Percentiles rank a stretch among this genome's conserved stretches.
Conservation (phyloP, 2,329 filamentous ascomycete genomes). For the Amphichorda felina region DNA sequence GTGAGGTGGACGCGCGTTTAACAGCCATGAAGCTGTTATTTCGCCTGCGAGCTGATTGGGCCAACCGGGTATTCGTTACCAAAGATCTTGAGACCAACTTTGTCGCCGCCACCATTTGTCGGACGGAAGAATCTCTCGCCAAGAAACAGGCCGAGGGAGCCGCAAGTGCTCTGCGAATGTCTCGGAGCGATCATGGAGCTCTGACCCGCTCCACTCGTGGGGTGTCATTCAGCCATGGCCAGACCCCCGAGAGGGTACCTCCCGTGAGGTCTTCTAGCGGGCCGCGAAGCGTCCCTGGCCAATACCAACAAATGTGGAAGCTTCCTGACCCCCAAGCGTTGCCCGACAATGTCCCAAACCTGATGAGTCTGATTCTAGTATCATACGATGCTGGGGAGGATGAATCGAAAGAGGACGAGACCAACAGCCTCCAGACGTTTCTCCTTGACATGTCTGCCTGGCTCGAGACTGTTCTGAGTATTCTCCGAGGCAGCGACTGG, state of each 20-base stretch:
- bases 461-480: constrained; percentile 64
- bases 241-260: constrained; percentile 27
- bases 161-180: constrained; percentile 28
- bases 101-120: constrained; percentile 60
- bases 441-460: constrained; percentile 52
- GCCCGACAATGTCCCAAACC: constrained; percentile 31
- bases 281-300: constrained; percentile 18
- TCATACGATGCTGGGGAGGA: constrained; percentile 3
- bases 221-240: constrained; percentile 37
- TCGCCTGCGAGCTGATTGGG: constrained; percentile 71
- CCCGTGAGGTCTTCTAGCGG: constrained; percentile 29
- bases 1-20: constrained; percentile 58
- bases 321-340: constrained; percentile 44
- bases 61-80: constrained; percentile 63
- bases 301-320: constrained; percentile 44
- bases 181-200: constrained; percentile 29
- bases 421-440: background rate
- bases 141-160: constrained; percentile 40
- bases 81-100: constrained; percentile 59
- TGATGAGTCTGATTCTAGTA: constrained; percentile 32
- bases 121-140: constrained; percentile 42
- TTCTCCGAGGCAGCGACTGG: constrained; percentile 74
- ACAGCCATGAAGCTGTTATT: constrained; percentile 71
- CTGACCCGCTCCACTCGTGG: constrained; percentile 32
- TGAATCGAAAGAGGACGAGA: constrained; percentile 17